Percentiles rank a stretch among this genome's conserved stretches.
These are phyloP conservation scores for Xylariaceae sp. DNA, from an alignment of 2,329 filamentous ascomycete genomes.

Conservation along the genomic window DNA sequence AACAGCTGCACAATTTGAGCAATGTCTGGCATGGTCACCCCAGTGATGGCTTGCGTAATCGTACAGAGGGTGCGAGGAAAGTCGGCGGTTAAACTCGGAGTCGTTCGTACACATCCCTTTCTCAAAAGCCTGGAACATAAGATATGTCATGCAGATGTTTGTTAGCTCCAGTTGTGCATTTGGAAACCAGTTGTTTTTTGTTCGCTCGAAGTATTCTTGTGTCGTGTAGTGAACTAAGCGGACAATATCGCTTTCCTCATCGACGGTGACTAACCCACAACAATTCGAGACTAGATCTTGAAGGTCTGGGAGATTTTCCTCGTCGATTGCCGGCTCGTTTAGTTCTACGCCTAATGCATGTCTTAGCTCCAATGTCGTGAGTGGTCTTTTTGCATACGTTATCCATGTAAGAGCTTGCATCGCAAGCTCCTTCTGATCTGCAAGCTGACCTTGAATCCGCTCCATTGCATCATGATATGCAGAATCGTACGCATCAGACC, in stretches of 20 bases:
- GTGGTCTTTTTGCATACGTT: slow-evolving; percentile 41
- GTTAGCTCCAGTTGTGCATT: slow-evolving; percentile 38
- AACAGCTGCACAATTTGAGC: no score
- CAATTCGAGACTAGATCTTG: slow-evolving; percentile 46
- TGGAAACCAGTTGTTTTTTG: slow-evolving; percentile 39
- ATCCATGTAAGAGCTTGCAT: slow-evolving; percentile 49
- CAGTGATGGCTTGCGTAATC: no score
- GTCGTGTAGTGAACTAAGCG: slow-evolving; percentile 54
- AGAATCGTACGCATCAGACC: slow-evolving; percentile 41
- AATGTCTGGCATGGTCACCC: no score
- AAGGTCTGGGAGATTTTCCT: slow-evolving; percentile 42
- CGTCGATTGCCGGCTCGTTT: slow-evolving; percentile 37
- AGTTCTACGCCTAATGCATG: slow-evolving; percentile 50
- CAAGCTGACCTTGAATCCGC: slow-evolving; percentile 47
- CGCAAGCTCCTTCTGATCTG: slow-evolving; percentile 44
- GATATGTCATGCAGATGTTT: slow-evolving; percentile 44
- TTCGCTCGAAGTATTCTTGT: slow-evolving; percentile 50
- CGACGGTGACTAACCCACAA: slow-evolving; percentile 49
- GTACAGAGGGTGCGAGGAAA: no score
- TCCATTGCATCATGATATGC: slow-evolving; percentile 51
- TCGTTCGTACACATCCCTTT: no score
- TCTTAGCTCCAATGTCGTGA: slow-evolving; percentile 45
- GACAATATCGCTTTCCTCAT: slow-evolving; percentile 46
- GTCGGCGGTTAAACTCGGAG: no score
- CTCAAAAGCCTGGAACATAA: no score